Base-by-base conservation (phyloP, 495 filamentous ascomycete species). In the Hypoxylon fuscum region DNA sequence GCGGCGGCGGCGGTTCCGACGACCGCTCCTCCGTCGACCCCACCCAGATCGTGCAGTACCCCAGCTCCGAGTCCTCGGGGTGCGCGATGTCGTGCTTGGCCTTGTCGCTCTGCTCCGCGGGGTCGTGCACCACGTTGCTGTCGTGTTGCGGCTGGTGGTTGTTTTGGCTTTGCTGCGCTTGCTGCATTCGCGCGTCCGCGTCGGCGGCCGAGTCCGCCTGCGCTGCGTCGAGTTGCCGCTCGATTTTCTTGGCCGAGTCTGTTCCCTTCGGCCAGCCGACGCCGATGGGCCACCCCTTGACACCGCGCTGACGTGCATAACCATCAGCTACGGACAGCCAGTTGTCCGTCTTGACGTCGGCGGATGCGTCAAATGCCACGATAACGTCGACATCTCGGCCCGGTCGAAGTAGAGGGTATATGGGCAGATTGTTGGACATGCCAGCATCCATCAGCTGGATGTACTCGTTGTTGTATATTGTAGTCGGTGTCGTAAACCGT, bases 381-480 rank as follows among this genome's bases (percentile, higher is more conserved):
- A 98, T 78, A 35, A 98, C 83, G 66, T 98, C 95, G 14, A 98
- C 87, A 62, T 95, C 85, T 22, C 95, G 82, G 2, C 92, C 93
- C 0, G 90, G 91, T 15, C 95, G 85, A 20, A 98, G 86, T 5
- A 98, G 82, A 0, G 95, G 95, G 72, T 98, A 98, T 22, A 96
- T 90, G 3, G 95, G 94, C 2, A 98, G 81, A 65, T 98, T 98
- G 71, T 98, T 98, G 47, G 89, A 92, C 93, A 98, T 98, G 10
- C 95, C 95, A 5, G 95, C 92, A 76, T 98, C 95, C 90, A 96
- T 97, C 3, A 97, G 84, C 63, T 95, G 88, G 20, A 98, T 79
- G 63, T 91, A 87, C 29, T 87, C 77, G 15, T 78, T 81, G 43
- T 83, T 77, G 66, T 89, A 86, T 35, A 96, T 86, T 21, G 84